Evolutionary conservation across 2,329 filamentous ascomycete genomes (phyloP), one percentile per base, ranked within the genome.

Genomic region (Cladosporium colombiae): DNA sequence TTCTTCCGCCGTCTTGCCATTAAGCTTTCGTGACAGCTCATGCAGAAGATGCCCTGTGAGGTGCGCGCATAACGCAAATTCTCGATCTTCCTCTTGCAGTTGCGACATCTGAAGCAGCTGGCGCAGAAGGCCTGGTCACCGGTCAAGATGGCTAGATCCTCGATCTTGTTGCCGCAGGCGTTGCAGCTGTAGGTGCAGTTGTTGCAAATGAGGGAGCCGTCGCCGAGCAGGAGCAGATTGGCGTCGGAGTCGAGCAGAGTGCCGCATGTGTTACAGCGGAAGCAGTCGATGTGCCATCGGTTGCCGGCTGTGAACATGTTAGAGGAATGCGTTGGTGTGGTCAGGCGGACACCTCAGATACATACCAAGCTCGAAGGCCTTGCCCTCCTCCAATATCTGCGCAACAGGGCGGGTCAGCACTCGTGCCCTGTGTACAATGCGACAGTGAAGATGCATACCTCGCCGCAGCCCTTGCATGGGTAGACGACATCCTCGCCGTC

Each of bases 161-260:
- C 95, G 71, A 99, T 99, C 83, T 99, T 99, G 83, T 96, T 94
- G 66, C 89, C 89, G 80, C 95, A 99, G 63, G 93, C 93, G 79
- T 89, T 97, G 83, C 95, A 99, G 84, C 93, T 97, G 79, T 99
- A 99, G 63, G 95, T 98, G 82, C 95, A 99, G 80, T 97, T 97
- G 82, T 97, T 98, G 85, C 95, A 99, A 73, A 99, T 98, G 71
- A 99, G 88, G 21, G 94, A 98, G 70, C 95, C 95, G 81, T 99
- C 95, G 77, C 95, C 95, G 69, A 99, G 91, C 29, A 99, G 90
- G 61, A 99, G 89, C 59, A 99, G 89, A 80, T 98, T 98, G 73
- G 95, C 95, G 77, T 99, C 94, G 68, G 95, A 98, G 82, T 99
- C 95, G 81, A 99, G 92, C 66, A 97, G 88, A 67, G 93, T 97